Evolutionary conservation across 306 rosid genomes (phyloP).

Genomic region (Sophora flavescens): DNA sequence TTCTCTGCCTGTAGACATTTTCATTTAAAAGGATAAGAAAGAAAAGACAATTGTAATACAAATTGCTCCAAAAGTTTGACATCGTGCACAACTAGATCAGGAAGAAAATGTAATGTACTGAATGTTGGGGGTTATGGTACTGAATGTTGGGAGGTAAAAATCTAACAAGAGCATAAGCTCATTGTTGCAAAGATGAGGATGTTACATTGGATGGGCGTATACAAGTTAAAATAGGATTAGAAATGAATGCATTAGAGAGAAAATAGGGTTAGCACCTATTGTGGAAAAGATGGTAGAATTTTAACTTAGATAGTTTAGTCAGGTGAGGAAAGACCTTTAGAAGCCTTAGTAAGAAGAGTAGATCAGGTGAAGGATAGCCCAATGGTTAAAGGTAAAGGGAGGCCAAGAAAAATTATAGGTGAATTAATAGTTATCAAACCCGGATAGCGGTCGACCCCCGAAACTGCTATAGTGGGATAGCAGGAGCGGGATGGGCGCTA

Average conservation of each 20-base stretch:
- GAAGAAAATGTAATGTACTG: not conserved
- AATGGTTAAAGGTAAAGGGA: not conserved
- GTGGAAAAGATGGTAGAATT: too few relatives aligned
- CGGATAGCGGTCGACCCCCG: too few relatives aligned
- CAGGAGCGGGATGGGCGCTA: too few relatives aligned
- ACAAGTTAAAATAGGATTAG: too few relatives aligned
- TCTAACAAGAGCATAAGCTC: not conserved
- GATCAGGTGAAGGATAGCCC: not conserved
- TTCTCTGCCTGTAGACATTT: conserved; percentile 80
- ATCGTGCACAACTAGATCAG: conserved; percentile 29
- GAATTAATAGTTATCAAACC: too few relatives aligned
- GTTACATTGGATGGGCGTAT: not conserved
- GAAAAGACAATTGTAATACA: conserved; percentile 45
- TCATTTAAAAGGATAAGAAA: conserved; percentile 35
- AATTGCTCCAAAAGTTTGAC: conserved; percentile 10
- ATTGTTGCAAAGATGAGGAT: not conserved
- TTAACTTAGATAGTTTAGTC: not conserved
- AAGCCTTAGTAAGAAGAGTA: not conserved
- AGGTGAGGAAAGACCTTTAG: not conserved
- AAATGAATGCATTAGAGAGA: too few relatives aligned
- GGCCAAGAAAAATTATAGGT: not conserved
- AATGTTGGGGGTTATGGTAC: too few relatives aligned
- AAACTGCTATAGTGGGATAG: too few relatives aligned
- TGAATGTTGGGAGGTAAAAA: too few relatives aligned
- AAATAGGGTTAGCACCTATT: too few relatives aligned